Evolutionary conservation across 345 rosid species (phyloP), one percentile per base, ranked within the genome.

Genomic region (Eucalyptus decipiens): DNA sequence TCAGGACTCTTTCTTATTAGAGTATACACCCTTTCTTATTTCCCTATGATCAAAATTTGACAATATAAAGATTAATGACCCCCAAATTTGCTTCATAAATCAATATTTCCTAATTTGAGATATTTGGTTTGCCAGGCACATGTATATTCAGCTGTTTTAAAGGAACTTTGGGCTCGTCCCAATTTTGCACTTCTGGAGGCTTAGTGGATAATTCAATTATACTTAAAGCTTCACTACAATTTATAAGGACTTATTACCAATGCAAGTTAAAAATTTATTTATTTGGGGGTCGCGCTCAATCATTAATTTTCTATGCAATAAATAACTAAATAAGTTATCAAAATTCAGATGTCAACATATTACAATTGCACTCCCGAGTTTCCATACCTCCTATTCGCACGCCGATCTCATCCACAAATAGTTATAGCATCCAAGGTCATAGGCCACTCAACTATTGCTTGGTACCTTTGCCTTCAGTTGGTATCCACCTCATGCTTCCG

Each of bases 211-310:
- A 65, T 65, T 65, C 37, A 65, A 65, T 65, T 65, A 65, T 30
- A 14, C 10, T n/a, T 8, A 15, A 65, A 65, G 37, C 19, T 15
- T 65, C 37, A 15, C 67, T 5, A 28, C 32, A 26, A 28, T 60
- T 60, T 60, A 60, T 28, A 28, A 1, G 67, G n/a, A 12, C 4
- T 60, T 60, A 60, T 60, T 28, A 4, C 67, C 67, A 12, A 60
- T 12, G 67, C 67, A 60, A 60, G 32, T 28, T 12, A 60, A 60
- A 60, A 60, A 12, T 28, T 26, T 28, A 26, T 60, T 28, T 60
- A 0, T 60, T 26, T 26, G 2, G n/a, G 28, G 32, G 26, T 12
- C 2, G 2, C 0, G 8, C 16, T 60, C 8, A 11, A 60, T 11
- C 16, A 12, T 26, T 60, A 60, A 26, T 26, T 28, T 60, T 26